A percentile compares a stretch with the other conserved stretches of the same genome.
Conservation (phyloP, 108 stramenopile genomes). For the Cyclotella atomus region DNA sequence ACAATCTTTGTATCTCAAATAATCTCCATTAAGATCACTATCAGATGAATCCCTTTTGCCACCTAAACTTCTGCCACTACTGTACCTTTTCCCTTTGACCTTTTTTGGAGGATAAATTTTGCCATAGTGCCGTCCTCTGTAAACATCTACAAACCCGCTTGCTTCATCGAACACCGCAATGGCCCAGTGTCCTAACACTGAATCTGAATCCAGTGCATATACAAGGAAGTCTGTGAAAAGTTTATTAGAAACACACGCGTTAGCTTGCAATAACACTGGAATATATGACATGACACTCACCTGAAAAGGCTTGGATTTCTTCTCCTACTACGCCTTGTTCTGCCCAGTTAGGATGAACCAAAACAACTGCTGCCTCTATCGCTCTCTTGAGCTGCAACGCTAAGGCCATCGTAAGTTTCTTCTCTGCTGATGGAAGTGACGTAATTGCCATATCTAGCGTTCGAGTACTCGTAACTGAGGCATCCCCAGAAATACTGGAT, state of each 20-base stretch:
- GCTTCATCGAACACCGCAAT: constrained; percentile 50
- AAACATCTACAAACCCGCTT: constrained; percentile 53
- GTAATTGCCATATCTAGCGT: constrained; percentile 26
- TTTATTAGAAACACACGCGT: too few species aligned
- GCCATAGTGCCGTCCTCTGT: constrained; percentile 48
- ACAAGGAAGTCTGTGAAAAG: constrained; percentile 52
- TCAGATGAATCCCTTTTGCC: neutral
- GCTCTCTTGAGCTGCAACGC: constrained; percentile 52
- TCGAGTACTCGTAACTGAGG: constrained; percentile 3
- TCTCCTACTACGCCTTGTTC: constrained; percentile 44
- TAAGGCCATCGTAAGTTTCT: constrained; percentile 22
- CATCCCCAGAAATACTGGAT: neutral
- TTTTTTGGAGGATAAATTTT: constrained; percentile 44
- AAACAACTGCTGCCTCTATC: constrained; percentile 50
- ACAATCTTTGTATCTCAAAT: constrained; percentile 39
- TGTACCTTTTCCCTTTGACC: neutral
- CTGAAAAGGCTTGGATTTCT: constrained; percentile 49
- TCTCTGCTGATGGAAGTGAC: constrained; percentile 18
- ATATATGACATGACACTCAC: neutral
- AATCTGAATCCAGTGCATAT: constrained; percentile 47
- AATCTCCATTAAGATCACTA: neutral
- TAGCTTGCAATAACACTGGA: too few species aligned
- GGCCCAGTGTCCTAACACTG: constrained; percentile 46
- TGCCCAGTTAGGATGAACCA: constrained; percentile 56
- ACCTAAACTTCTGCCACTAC: neutral